Conservation (phyloP, 352 stramenopile species). For the Aphanomyces cochlioides region DNA sequence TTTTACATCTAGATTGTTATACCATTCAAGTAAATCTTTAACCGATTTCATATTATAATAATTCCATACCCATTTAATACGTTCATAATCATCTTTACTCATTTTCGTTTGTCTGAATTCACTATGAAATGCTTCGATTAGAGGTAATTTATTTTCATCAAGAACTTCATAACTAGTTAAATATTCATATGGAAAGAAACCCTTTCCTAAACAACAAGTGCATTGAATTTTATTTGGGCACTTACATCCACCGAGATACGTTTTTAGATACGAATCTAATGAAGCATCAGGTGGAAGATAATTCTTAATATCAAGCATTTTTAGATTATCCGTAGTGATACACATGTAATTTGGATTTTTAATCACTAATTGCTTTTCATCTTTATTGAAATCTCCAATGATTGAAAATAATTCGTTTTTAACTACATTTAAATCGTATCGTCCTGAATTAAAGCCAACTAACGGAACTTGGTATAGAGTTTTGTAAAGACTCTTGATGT, state of each 20-base stretch:
- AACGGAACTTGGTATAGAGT: too few species aligned
- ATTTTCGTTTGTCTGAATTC: constrained; percentile 21
- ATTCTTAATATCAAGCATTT: background rate
- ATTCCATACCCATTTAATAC: constrained; percentile 36
- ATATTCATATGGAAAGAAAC: constrained; percentile 13
- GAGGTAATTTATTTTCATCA: constrained; percentile 22
- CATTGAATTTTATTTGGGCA: background rate
- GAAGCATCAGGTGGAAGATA: constrained; percentile 1
- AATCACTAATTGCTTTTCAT: background rate
- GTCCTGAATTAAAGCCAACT: background rate
- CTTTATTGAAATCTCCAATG: background rate
- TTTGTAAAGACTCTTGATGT: too few species aligned
- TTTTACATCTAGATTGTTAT: constrained; percentile 41
- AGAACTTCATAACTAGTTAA: background rate
- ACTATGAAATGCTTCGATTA: background rate
- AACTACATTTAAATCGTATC: constrained; percentile 13
- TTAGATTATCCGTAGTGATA: background rate
- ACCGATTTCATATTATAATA: constrained; percentile 38
- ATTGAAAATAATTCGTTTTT: constrained; percentile 9
- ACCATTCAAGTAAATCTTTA: constrained; percentile 42
- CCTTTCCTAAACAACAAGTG: constrained; percentile 3
- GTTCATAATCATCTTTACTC: constrained; percentile 35
- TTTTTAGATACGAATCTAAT: background rate
- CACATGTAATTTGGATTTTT: constrained; percentile 7
- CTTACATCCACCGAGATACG: background rate